Percentiles rank a stretch among this genome's conserved stretches.
Conservation (phyloP, 106 monocot genomes). For the Acorus calamus region DNA sequence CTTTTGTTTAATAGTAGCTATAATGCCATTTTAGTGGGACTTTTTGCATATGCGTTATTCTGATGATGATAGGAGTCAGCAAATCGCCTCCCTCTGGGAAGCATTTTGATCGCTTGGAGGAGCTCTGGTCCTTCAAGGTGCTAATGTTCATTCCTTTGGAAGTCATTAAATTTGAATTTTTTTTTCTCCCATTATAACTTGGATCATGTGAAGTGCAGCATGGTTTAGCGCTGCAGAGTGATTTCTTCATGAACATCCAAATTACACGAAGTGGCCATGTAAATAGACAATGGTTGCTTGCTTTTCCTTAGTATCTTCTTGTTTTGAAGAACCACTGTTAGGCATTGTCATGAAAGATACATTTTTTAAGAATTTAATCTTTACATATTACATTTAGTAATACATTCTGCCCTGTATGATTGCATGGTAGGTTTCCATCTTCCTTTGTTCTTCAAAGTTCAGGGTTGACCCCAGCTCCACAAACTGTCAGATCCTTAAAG, state of each 20-base stretch:
- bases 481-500: constrained; percentile 45
- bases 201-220: constrained; percentile 31
- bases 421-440: constrained; percentile 53
- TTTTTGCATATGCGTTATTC: background rate
- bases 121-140: constrained; percentile 62
- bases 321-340: too few species aligned
- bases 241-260: constrained; percentile 42
- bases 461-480: constrained; percentile 63
- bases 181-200: background rate
- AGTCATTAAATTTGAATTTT: constrained; percentile 1
- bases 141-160: background rate
- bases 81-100: constrained; percentile 41
- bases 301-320: background rate
- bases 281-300: constrained; percentile 49
- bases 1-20: background rate
- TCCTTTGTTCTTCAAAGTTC: constrained; percentile 67
- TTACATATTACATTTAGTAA: too few species aligned
- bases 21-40: background rate
- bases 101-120: constrained; percentile 29
- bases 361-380: too few species aligned
- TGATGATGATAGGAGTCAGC: constrained; percentile 39
- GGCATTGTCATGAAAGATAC: too few species aligned
- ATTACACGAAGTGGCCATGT: constrained; percentile 19
- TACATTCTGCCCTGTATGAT: too few species aligned
- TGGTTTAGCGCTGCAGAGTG: constrained; percentile 34